Evolutionary conservation across 2,329 filamentous ascomycete genomes (phyloP), one percentile per base, ranked within the genome.

Genomic region (Fusarium sarcochroum): DNA sequence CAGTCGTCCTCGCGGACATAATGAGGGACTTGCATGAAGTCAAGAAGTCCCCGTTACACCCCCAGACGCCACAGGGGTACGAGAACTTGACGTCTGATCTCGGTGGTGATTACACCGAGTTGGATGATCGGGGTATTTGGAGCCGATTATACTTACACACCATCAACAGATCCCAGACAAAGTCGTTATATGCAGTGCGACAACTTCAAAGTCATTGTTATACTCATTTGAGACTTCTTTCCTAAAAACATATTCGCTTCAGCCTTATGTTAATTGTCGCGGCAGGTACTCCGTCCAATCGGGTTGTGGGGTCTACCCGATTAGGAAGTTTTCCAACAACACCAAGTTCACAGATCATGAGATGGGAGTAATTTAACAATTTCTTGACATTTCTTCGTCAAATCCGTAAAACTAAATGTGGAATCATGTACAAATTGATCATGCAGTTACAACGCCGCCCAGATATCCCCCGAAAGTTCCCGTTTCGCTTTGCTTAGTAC

Each of bases 361-460:
- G 18, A 52, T 41, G 13, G 18, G 14, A 45, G 10, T 15, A 21
- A 41, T 60, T 71, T 59, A 14, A 54, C 20, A 55, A 57, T 55
- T 65, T 57, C 35, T 55, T 71, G 47, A 59, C 53, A 71, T 71
- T 71, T 71, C 56, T 62, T 68, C 53, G 21, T 64, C 46, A 68
- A 58, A 60, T 47, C 25, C 40, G 17, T 27, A 66, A 68, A 70
- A 52, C 48, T 68, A 68, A 61, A 38, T 47, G 21, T 70, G 52
- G 47, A 71, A 70, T 69, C 70, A 72, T 72, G 10, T 72, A 69
- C 58, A 72, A 66, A 61, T 70, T 72, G 48, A 69, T 57, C 59
- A 60, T 53, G 68, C 48, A 60, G 56, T 66, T 52, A 52, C 51
- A 70, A 72, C 69, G 60, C 67, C 64, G 49, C 67, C 63, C 51